phyloP scores from a whole-genome alignment of 768 basidiomycete species.

The Naganishia vaughanmartiniae region DNA sequence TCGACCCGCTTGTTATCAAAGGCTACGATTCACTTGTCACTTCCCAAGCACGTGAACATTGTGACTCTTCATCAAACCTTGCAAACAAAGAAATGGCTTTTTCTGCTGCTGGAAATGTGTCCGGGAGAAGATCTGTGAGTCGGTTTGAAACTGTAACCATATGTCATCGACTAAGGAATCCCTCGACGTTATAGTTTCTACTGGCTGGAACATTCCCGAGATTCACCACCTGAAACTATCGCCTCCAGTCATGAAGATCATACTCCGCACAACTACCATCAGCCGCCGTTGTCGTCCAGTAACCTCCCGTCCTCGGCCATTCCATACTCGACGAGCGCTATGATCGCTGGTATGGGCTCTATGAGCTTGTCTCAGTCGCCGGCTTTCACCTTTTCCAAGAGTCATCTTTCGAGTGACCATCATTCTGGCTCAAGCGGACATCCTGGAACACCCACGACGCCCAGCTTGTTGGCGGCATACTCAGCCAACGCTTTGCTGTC shows the following conservation, averaged over 20 bases:
- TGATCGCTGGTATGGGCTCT: slow-evolving; percentile 40
- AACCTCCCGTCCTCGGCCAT: slow-evolving; percentile 50
- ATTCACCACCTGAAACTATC: slow-evolving; percentile 52
- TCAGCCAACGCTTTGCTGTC: slow-evolving; percentile 77
- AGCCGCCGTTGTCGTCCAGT: slow-evolving; percentile 45
- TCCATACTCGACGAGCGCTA: slow-evolving; percentile 48
- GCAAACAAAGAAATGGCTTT: slow-evolving; percentile 84
- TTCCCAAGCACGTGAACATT: slow-evolving; percentile 85
- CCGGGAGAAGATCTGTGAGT: slow-evolving; percentile 81
- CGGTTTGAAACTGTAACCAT: not conserved
- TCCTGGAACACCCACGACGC: slow-evolving; percentile 76
- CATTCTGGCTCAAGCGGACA: slow-evolving; percentile 37
- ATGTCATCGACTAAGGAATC: not conserved
- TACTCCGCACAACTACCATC: slow-evolving; percentile 21
- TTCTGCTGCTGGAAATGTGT: slow-evolving; percentile 90
- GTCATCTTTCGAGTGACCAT: slow-evolving; percentile 31
- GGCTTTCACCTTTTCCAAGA: slow-evolving; percentile 42
- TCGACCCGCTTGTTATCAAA: slow-evolving; percentile 44
- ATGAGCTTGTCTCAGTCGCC: slow-evolving; percentile 35
- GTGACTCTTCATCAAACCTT: slow-evolving; percentile 89
- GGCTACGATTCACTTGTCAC: slow-evolving; percentile 92
- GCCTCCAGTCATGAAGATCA: slow-evolving; percentile 33
- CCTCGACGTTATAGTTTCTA: slow-evolving; percentile 61
- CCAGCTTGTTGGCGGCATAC: slow-evolving; percentile 79
- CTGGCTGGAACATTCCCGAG: slow-evolving; percentile 93